Percentiles rank a stretch among this genome's conserved stretches.
phyloP scores from a whole-genome alignment of 495 filamentous ascomycete species.

The Cercophora samala region DNA sequence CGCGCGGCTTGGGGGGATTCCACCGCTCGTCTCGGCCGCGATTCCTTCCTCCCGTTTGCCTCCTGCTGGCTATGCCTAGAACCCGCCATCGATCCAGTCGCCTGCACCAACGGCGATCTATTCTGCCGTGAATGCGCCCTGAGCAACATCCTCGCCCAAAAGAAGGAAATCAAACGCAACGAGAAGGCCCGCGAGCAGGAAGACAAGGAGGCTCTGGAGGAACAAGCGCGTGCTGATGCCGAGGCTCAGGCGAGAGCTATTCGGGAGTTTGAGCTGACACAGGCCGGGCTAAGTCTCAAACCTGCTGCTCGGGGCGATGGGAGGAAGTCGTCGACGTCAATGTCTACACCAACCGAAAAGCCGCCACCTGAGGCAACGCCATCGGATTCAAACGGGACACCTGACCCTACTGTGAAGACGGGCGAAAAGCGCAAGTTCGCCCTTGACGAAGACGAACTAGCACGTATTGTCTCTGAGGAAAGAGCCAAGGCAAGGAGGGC shows the following conservation, averaged over 20 bases:
- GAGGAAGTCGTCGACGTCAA: neutral
- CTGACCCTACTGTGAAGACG: neutral
- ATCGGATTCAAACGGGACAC: neutral
- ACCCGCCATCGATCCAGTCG: constrained; percentile 76
- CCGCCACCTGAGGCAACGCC: constrained; percentile 1
- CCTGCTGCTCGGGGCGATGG: constrained; percentile 36
- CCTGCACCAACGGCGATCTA: constrained; percentile 74
- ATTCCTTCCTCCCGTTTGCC: constrained; percentile 90
- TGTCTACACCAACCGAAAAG: constrained; percentile 13
- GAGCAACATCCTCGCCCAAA: constrained; percentile 82
- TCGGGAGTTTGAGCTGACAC: constrained; percentile 61
- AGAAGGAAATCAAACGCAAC: constrained; percentile 85
- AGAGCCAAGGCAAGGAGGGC: constrained; percentile 62
- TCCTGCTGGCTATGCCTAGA: constrained; percentile 88
- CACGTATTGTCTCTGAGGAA: constrained; percentile 66
- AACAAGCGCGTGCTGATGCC: constrained; percentile 50
- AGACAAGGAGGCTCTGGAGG: constrained; percentile 53
- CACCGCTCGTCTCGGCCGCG: constrained; percentile 80
- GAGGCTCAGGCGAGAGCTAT: constrained; percentile 58
- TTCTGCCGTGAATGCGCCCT: constrained; percentile 96
- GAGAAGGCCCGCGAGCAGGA: constrained; percentile 64
- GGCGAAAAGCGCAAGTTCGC: constrained; percentile 76
- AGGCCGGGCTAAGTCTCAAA: constrained; percentile 66
- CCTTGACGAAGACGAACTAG: constrained; percentile 75
- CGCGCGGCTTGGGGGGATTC: constrained; percentile 77